Percentiles rank a stretch among this genome's conserved stretches.
These are phyloP conservation scores for Calophaca sinica DNA, from an alignment of 306 rosid species.

Conservation along the genomic window DNA sequence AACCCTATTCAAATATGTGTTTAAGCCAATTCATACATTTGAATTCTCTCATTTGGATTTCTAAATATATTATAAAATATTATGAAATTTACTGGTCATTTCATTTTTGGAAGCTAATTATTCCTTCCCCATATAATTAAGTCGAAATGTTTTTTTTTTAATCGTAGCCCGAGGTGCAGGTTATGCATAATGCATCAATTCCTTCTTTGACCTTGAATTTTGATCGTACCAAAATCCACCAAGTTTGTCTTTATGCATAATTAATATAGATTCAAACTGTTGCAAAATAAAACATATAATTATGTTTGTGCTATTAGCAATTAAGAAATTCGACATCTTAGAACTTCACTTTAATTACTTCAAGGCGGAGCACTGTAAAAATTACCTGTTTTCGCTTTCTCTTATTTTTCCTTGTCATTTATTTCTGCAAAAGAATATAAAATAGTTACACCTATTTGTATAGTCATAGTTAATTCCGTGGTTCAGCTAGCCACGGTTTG, in stretches of 20 bases:
- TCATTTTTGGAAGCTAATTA: conserved; percentile 3
- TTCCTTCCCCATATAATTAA: not conserved
- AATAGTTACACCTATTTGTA: no score
- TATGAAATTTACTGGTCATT: not conserved
- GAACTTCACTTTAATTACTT: not conserved
- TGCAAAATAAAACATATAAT: conserved; percentile 43
- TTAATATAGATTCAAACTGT: conserved; percentile 31
- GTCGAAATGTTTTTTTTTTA: not conserved
- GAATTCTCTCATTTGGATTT: no score
- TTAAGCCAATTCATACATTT: no score
- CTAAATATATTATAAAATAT: not conserved
- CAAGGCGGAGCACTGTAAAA: not conserved
- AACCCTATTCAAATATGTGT: no score
- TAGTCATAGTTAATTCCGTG: no score
- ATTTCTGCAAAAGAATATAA: no score
- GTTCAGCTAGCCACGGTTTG: no score
- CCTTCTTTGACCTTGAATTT: conserved; percentile 32
- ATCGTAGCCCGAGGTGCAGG: conserved; percentile 25
- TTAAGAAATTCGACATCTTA: not conserved
- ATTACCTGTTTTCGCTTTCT: not conserved
- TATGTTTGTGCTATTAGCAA: conserved; percentile 23
- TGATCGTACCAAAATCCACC: conserved; percentile 50
- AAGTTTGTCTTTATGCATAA: conserved; percentile 41
- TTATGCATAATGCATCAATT: conserved; percentile 37
- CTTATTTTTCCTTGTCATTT: no score